phyloP scores from a whole-genome alignment of 139 green algal species.

The Mesotaenium endlicherianum region DNA sequence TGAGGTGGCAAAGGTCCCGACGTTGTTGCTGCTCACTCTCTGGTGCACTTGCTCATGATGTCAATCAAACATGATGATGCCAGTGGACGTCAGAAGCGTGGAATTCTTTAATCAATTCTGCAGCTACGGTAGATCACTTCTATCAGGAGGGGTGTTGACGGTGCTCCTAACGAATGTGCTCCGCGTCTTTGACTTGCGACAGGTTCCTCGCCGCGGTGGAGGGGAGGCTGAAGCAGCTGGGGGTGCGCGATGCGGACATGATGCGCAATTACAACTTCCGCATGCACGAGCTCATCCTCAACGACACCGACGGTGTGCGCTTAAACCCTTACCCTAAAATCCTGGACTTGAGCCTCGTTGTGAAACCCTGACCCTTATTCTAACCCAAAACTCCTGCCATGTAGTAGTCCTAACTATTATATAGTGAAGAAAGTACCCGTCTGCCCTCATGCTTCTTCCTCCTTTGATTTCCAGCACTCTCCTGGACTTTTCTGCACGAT shows the following conservation, averaged over 20 bases:
- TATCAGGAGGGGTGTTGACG: not conserved
- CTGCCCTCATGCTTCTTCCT: no score
- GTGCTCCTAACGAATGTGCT: not conserved
- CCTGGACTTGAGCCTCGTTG: not conserved
- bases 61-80: no score
- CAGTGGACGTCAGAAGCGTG: not conserved
- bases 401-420: no score
- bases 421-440: no score
- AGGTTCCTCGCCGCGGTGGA: constrained; percentile 38
- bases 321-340: not conserved
- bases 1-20: not conserved
- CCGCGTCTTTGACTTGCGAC: not conserved
- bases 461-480: no score
- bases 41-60: not conserved
- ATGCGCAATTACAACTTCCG: constrained; percentile 29
- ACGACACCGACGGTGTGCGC: not conserved
- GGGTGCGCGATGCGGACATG: not conserved
- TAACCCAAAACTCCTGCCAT: no score
- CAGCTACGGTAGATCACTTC: not conserved
- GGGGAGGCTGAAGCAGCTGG: not conserved
- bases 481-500: no score
- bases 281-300: constrained; percentile 25
- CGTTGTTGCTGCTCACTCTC: not conserved
- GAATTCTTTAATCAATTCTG: not conserved
- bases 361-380: not conserved